These are phyloP conservation scores for Colletotrichum spinosum DNA, from an alignment of 2,329 filamentous ascomycete genomes.

Conservation along the genomic window DNA sequence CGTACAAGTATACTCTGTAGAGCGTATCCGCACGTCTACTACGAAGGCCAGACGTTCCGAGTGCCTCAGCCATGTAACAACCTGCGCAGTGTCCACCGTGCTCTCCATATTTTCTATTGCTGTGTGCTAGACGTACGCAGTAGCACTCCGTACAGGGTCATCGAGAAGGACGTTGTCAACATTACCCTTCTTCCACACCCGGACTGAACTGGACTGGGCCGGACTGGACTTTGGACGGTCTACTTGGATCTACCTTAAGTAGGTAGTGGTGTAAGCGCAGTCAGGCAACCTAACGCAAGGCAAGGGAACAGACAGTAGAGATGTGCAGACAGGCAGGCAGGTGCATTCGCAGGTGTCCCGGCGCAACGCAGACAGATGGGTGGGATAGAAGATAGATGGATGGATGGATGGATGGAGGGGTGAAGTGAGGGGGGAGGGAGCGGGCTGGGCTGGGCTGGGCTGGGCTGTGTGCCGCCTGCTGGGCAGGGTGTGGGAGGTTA, in stretches of 20 bases:
- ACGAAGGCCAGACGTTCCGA: too few species aligned
- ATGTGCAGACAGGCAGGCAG: constrained; percentile 8
- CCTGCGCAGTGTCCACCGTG: too few species aligned
- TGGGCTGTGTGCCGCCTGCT: background rate
- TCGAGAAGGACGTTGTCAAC: background rate
- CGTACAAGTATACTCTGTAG: too few species aligned
- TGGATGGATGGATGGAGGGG: constrained; percentile 12
- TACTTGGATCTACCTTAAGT: background rate
- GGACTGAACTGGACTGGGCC: background rate
- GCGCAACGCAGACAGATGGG: constrained; percentile 27
- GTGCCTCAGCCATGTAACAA: too few species aligned
- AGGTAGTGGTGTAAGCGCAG: background rate
- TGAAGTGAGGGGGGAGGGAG: constrained; percentile 1
- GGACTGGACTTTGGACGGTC: background rate
- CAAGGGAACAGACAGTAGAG: constrained; percentile 5
- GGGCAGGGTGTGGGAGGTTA: background rate
- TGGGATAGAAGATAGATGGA: constrained; percentile 1
- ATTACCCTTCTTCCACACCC: too few species aligned
- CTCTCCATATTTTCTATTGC: too few species aligned
- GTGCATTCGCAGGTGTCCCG: constrained; percentile 21
- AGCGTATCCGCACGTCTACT: too few species aligned
- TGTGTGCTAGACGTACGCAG: too few species aligned
- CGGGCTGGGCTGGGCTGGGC: constrained; percentile 14
- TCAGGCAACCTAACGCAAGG: background rate
- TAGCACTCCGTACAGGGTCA: too few species aligned